Base-by-base conservation (phyloP, 148 eudicot genomes). In the Pouteria glomerata region DNA sequence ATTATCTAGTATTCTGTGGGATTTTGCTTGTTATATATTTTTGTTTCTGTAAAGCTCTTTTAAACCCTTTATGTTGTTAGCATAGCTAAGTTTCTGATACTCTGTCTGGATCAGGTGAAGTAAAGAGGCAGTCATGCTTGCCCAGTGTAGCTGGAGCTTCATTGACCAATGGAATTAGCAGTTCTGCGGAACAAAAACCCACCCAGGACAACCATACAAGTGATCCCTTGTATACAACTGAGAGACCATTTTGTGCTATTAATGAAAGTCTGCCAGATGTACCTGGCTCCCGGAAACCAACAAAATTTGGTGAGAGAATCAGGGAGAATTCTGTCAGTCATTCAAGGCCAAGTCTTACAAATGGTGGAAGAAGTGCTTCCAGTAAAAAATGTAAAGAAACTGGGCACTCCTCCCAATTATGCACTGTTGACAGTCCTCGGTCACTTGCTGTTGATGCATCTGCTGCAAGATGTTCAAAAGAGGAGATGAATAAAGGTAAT, bases 391-490 rank as follows among this genome's bases (percentile, higher is more conserved):
- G 76, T 72, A 75, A 80, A 59, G 79, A 72, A 48, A 50, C 61
- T 11, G 73, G 73, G 47, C 81, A 78, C 57, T 41, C 68, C 26
- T 60, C 66, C 52, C 66, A 73, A 34, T 73, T n/a, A 42, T 78
- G 77, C 71, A 33, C 66, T 33, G 66, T 57, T 34, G 85, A 80
- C 37, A 79, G 48, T 64, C 75, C 76, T 69, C 76, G 80, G 13
- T 57, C 73, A 63, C 64, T 72, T 41, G 78, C 82, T 42, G 21
- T 60, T 57, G 91, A 80, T 79, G 74, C 75, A 68, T 56, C 80
- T 75, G 62, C 80, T 26, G 64, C 71, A 74, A 94, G 79, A 84
- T 72, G 57, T 76, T 74, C 75, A 66, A 85, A 82, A 75, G 96
- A 82, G 65, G 84, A 72, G 59, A 37, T 66, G 39, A 77, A 79